Percentiles rank a stretch among this genome's conserved stretches.
phyloP scores from a whole-genome alignment of 2,329 filamentous ascomycete species.

The Monilinia fructigena region DNA sequence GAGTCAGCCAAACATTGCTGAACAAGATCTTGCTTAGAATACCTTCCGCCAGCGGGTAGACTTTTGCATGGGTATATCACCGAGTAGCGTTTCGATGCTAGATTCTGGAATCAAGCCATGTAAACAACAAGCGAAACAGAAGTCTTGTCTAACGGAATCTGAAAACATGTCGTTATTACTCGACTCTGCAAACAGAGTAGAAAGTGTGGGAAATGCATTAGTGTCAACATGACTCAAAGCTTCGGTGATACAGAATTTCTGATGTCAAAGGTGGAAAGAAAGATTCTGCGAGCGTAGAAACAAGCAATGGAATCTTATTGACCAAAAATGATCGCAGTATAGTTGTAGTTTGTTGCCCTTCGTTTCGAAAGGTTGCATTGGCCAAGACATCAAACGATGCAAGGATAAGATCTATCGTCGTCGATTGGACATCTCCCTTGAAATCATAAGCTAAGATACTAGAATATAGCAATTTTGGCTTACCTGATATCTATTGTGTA shows the following conservation, averaged over 20 bases:
- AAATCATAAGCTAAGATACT: conserved; percentile 34
- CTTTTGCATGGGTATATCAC: conserved; percentile 82
- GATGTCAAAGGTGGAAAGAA: conserved; percentile 59
- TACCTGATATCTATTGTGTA: conserved; percentile 83
- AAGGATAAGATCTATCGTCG: conserved; percentile 78
- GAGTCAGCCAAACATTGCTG: conserved; percentile 74
- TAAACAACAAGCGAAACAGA: conserved; percentile 85
- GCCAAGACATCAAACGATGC: conserved; percentile 88
- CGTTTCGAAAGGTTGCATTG: conserved; percentile 75
- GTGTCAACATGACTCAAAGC: conserved; percentile 63
- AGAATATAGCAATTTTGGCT: conserved; percentile 25
- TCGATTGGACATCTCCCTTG: conserved; percentile 72
- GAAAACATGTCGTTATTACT: conserved; percentile 54
- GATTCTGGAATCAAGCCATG: conserved; percentile 79
- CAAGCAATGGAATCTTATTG: conserved; percentile 63
- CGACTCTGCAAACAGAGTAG: conserved; percentile 61
- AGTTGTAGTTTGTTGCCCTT: conserved; percentile 60
- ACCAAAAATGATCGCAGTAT: conserved; percentile 84
- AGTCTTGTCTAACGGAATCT: conserved; percentile 72
- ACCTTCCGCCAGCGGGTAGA: conserved; percentile 70
- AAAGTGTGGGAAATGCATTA: conserved; percentile 62
- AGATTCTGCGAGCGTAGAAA: conserved; percentile 56
- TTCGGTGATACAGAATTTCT: conserved; percentile 63
- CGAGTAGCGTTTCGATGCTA: conserved; percentile 75
- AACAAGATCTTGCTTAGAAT: conserved; percentile 75